These are phyloP conservation scores for Polytrichum formosum DNA, from an alignment of 225 moss, liverwort and hornwort species.

Conservation along the genomic window DNA sequence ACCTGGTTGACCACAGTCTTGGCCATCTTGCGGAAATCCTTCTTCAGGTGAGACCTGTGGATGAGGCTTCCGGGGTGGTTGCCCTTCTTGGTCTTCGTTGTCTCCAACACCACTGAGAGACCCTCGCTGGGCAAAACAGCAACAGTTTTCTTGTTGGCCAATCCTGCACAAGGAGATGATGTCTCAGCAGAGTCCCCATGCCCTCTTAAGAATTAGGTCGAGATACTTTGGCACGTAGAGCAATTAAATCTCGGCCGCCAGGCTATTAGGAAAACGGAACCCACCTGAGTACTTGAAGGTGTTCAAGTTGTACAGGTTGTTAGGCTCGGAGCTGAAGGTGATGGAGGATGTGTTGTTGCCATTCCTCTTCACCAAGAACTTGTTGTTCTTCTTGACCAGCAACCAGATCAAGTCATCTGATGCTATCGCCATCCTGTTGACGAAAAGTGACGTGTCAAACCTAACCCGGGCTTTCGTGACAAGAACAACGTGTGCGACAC, in stretches of 20 bases:
- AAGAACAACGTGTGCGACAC: too few relatives aligned
- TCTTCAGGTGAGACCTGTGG: conserved; percentile 77
- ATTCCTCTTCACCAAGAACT: conserved; percentile 91
- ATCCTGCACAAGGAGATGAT: conserved; percentile 27
- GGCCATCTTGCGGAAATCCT: conserved; percentile 92
- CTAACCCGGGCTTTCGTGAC: too few relatives aligned
- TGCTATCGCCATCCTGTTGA: conserved; percentile 48
- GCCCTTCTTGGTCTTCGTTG: conserved; percentile 81
- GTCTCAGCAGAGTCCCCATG: too few relatives aligned
- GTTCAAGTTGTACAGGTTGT: conserved; percentile 92
- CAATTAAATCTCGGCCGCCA: too few relatives aligned
- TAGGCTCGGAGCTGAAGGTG: conserved; percentile 89
- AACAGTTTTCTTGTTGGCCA: conserved; percentile 96
- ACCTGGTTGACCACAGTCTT: conserved; percentile 83
- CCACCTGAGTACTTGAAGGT: conserved; percentile 87
- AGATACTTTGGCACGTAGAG: too few relatives aligned
- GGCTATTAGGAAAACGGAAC: too few relatives aligned
- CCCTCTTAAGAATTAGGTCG: too few relatives aligned
- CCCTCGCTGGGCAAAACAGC: conserved; percentile 57
- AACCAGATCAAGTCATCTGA: conserved; percentile 95
- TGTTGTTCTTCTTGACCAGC: conserved; percentile 87
- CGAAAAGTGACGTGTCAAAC: too few relatives aligned
- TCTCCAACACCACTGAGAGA: conserved; percentile 57
- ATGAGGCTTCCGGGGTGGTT: conserved; percentile 49
- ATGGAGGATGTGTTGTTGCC: conserved; percentile 87